Percentiles rank a stretch among this genome's conserved stretches.
phyloP scores from a whole-genome alignment of 345 rosid species.

The Bruguiera parviflora region DNA sequence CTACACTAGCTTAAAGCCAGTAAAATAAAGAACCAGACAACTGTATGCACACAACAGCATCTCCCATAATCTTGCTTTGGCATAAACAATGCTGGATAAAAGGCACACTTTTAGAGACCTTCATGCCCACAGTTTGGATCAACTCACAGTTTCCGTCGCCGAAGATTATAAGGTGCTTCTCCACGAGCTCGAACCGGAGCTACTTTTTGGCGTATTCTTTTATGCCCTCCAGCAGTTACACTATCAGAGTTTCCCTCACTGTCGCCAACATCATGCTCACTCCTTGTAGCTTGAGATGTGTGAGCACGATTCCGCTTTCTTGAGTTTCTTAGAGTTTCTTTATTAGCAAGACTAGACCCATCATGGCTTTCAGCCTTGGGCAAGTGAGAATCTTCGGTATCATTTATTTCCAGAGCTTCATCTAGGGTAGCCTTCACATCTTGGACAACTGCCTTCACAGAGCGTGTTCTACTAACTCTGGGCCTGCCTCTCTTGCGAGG shows the following conservation, averaged over 20 bases:
- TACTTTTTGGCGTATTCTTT: constrained; percentile 64
- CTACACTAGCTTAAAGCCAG: too few relatives aligned
- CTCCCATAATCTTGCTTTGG: not conserved
- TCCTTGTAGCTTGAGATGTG: constrained; percentile 47
- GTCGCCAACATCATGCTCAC: constrained; percentile 58
- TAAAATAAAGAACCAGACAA: too few relatives aligned
- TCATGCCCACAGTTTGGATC: too few relatives aligned
- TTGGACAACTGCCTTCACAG: constrained; percentile 74
- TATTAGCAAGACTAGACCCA: constrained; percentile 52
- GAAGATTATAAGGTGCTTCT: constrained; percentile 63
- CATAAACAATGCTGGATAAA: not conserved
- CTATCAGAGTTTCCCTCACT: constrained; percentile 72
- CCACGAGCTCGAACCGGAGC: constrained; percentile 36
- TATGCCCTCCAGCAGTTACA: constrained; percentile 48
- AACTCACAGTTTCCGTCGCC: constrained; percentile 65
- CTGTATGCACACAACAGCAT: not conserved
- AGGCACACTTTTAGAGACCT: too few relatives aligned
- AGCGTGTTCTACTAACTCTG: constrained; percentile 55
- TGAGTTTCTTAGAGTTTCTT: constrained; percentile 45
- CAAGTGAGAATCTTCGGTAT: constrained; percentile 50
- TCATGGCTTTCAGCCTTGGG: constrained; percentile 45
- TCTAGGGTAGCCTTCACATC: constrained; percentile 75
- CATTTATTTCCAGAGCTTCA: constrained; percentile 42
- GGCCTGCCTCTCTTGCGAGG: constrained; percentile 48
- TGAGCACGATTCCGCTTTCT: constrained; percentile 59